Base-by-base conservation (phyloP, 2,329 filamentous ascomycete genomes). In the Diaporthe humulicola region DNA sequence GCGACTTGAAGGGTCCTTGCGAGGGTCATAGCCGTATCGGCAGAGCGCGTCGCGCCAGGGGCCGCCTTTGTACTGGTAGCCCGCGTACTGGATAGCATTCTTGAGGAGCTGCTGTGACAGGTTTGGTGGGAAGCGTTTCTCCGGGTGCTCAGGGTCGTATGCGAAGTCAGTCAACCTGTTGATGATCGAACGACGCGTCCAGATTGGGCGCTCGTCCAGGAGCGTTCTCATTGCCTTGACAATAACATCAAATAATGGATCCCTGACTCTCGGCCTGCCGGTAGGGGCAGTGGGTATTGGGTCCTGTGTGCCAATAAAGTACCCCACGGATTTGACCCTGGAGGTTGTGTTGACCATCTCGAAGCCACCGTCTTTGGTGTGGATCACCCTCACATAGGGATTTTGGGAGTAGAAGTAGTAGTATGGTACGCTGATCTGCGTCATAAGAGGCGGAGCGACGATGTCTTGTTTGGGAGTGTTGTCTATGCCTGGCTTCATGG, bases 11-110 rank as follows among this genome's bases (percentile, higher is more conserved):
- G 94, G 92, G 76, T 96, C 93, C 19, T 85, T 89, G 48, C 97
- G 91, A 4, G 97, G 97, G 81, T 99, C 97, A 28, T 98, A 84
- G 14, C 96, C 96, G 82, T 96, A 97, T 61, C 90, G 92, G 77
- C 98, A 91, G 71, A 98, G 91, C 4, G 94, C 93, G 82, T 98
- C 96, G 77, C 95, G 91, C 93, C 95, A 99, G 0, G 97, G 96
- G 0, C 97, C 97, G 30, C 94, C 95, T 75, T 94, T 93, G 87
- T 98, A 98, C 84, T 96, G 95, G 84, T 98, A 99, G 12, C 94
- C 95, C 6, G 95, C 92, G 79, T 97, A 96, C 77, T 95, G 93
- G 70, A 96, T 90, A 61, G 94, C 94, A 80, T 93, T 90, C 79
- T 95, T 93, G 75, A 98, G 83, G 56, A 89, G 84, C 74, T 89